phyloP scores from a whole-genome alignment of 768 basidiomycete species.

The Mycena albidolilacea region DNA sequence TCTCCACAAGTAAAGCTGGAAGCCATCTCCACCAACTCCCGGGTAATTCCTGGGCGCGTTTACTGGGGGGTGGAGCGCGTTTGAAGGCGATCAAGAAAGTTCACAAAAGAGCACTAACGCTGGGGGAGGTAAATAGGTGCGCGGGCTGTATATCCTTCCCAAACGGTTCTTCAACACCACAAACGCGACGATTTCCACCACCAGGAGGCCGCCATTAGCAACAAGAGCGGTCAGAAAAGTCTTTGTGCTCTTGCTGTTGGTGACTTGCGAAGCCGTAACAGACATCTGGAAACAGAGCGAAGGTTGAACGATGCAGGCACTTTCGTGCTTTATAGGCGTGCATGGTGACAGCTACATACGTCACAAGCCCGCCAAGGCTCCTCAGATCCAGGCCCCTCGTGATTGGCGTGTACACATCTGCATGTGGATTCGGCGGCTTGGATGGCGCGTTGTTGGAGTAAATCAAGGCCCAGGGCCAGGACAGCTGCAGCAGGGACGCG shows the following conservation, averaged over 20 bases:
- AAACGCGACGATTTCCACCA: constrained; percentile 68
- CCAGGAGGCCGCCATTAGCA: constrained; percentile 65
- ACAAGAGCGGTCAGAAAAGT: constrained; percentile 75
- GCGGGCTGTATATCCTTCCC: constrained; percentile 72
- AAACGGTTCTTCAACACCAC: constrained; percentile 69
- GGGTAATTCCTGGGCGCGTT: constrained; percentile 62
- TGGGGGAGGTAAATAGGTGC: constrained; percentile 73
- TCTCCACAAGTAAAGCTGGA: constrained; percentile 58
- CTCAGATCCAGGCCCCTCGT: background rate
- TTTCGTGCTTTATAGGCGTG: background rate
- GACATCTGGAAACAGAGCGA: constrained; percentile 20
- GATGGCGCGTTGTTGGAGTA: background rate
- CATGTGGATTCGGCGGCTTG: background rate
- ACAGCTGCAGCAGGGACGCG: background rate
- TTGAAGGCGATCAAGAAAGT: background rate
- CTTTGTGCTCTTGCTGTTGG: constrained; percentile 53
- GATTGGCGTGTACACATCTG: background rate
- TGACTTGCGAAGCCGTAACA: constrained; percentile 42
- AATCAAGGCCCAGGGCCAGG: background rate
- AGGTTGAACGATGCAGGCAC: no score
- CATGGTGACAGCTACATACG: background rate
- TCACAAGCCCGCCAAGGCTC: background rate
- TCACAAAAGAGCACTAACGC: constrained; percentile 53
- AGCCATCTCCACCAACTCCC: constrained; percentile 66
- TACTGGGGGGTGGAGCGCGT: constrained; percentile 46